Percentiles rank a stretch among this genome's conserved stretches.
phyloP scores from a whole-genome alignment of 106 monocot species.

The Apostasia shenzhenica region DNA sequence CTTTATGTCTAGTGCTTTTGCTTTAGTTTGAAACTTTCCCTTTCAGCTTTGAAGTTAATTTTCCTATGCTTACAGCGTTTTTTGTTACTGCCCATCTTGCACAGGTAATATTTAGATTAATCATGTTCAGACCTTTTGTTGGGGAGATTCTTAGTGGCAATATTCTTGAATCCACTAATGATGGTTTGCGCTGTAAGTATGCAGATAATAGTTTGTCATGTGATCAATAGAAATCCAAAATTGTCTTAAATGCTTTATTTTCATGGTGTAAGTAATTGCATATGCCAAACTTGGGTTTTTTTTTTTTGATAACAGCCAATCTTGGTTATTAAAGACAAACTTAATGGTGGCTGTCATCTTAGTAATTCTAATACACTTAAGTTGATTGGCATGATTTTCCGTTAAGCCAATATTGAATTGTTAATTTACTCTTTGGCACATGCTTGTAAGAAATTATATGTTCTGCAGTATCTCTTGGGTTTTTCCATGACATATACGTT shows the following conservation, averaged over 20 bases:
- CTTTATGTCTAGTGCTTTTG: too few species aligned
- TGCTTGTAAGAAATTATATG: too few species aligned
- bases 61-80: background rate
- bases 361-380: too few species aligned
- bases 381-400: too few species aligned
- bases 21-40: too few species aligned
- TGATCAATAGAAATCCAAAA: background rate
- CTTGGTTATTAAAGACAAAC: too few species aligned
- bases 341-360: too few species aligned
- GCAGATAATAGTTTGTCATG: background rate
- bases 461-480: slow-evolving; percentile 90
- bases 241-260: background rate
- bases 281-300: too few species aligned
- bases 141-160: slow-evolving; percentile 69
- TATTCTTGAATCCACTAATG: slow-evolving; percentile 53
- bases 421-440: too few species aligned
- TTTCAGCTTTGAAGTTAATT: too few species aligned
- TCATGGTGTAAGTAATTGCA: background rate
- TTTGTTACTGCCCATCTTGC: slow-evolving; percentile 1
- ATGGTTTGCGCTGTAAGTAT: slow-evolving; percentile 63
- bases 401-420: too few species aligned
- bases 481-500: slow-evolving; percentile 83
- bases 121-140: slow-evolving; percentile 78
- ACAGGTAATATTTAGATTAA: slow-evolving; percentile 71
- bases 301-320: too few species aligned